Conservation (phyloP, 140 eudicot species). For the Senecio squalidus region DNA sequence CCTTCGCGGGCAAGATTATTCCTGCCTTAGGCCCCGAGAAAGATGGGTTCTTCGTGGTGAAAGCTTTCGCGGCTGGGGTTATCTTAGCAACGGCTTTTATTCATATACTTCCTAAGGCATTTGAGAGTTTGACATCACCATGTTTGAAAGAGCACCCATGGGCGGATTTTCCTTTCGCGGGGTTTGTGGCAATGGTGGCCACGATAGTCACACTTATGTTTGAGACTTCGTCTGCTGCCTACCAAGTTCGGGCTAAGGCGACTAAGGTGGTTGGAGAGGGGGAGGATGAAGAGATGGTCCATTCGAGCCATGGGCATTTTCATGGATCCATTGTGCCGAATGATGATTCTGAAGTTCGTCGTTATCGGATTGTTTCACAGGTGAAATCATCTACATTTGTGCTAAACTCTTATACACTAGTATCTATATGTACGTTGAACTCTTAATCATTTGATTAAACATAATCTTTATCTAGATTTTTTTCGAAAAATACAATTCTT, state of each 20-base stretch:
- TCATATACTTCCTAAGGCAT: constrained; percentile 68
- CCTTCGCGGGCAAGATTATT: constrained; percentile 33
- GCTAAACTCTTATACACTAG: too few species aligned
- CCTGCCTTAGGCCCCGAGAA: constrained; percentile 42
- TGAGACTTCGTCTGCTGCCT: constrained; percentile 46
- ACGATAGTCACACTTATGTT: constrained; percentile 48
- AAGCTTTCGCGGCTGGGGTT: constrained; percentile 72
- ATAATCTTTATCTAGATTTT: too few species aligned
- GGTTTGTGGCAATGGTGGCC: constrained; percentile 58
- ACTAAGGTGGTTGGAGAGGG: constrained; percentile 14
- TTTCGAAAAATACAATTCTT: too few species aligned
- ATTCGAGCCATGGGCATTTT: constrained; percentile 42
- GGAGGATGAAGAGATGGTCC: constrained; percentile 34
- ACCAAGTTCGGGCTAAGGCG: constrained; percentile 28
- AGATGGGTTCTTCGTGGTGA: constrained; percentile 49
- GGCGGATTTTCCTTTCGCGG: constrained; percentile 52
- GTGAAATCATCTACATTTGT: constrained; percentile 19
- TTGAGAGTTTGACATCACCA: constrained; percentile 40
- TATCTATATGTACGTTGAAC: too few species aligned
- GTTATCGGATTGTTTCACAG: constrained; percentile 56
- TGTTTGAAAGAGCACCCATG: constrained; percentile 38
- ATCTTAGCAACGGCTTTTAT: constrained; percentile 62
- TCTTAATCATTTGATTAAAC: too few species aligned
- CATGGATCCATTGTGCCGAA: constrained; percentile 31
- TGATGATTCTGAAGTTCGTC: constrained; percentile 30